Evolutionary conservation across 176 grass and related monocot species (phyloP), one percentile per base, ranked within the genome.

Genomic region (Metroxylon sagu): DNA sequence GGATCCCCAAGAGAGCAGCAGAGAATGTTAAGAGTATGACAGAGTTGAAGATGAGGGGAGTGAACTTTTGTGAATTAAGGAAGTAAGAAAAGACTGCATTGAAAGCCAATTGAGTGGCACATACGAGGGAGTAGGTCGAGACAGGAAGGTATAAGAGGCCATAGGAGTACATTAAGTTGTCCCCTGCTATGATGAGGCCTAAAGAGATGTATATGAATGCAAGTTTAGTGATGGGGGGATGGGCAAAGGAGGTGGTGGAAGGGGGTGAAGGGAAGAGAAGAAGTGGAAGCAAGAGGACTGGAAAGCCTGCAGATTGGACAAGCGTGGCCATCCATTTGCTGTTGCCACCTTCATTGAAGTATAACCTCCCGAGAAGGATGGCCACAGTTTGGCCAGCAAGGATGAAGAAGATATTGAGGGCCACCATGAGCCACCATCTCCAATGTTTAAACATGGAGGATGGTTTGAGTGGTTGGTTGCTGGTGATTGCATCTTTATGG

Each of bases 161-260:
- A 62, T 90, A 90, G 12, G 91, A 77, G 72, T 95, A 95, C 91
- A 95, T 90, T 16, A 90, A 73, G 71, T 90, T 87, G 76, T 87
- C 83, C 29, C 48, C 74, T 23, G 71, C 86, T 51, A 70, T 29
- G 14, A 95, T 16, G 53, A 79, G 14, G 0, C 91, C 91, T 1
- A 95, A 0, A 15, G 50, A 62, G 14, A 21, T 16, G 59, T 90
- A 95, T 28, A 95, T 54, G 16, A 70, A 30, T 27, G 43, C 5
- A 51, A 95, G 57, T 62, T 60, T 86, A 19, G 5, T 16, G 25
- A 74, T 15, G 7, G 54, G 69, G 3, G 52, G 28, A 57, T 2
- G 1, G 25, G 29, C 3, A 52, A 52, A 21, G 28, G 66, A 16
- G 57, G 18, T 48, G 53, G 6, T 53, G 39, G 10, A 26, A 31